Evolutionary conservation across 2,329 filamentous ascomycete genomes (phyloP).

Genomic region (Pseudogymnoascus sp.): DNA sequence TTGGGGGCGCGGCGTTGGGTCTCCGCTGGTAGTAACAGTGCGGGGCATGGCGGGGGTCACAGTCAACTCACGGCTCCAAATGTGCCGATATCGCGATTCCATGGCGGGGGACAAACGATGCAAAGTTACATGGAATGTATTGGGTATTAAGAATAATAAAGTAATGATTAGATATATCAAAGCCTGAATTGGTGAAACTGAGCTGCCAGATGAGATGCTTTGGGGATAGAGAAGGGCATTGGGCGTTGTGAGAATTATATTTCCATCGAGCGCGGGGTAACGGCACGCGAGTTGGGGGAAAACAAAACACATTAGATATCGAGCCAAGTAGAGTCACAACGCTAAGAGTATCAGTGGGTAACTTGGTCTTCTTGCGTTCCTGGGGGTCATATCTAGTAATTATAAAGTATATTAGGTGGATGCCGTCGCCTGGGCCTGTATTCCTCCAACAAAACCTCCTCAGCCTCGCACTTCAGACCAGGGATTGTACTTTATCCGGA

Average conservation of each 20-base stretch:
- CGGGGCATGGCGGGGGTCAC: neutral
- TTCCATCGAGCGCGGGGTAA: neutral
- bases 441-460: neutral
- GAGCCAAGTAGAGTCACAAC: neutral
- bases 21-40: neutral
- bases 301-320: neutral
- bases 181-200: neutral
- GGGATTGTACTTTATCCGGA: neutral
- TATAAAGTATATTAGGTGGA: neutral
- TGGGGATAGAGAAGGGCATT: neutral
- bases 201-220: neutral
- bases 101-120: neutral
- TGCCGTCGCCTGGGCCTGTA: neutral
- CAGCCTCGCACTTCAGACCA: neutral
- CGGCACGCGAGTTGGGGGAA: constrained; percentile 1
- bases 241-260: neutral
- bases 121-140: neutral
- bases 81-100: constrained; percentile 1
- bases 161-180: neutral
- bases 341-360: neutral
- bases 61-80: neutral
- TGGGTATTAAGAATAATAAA: neutral
- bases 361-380: neutral
- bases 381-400: neutral
- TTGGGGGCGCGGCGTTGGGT: neutral